Evolutionary conservation across 1,139 yeast genomes (phyloP).

Genomic region (Suhomyces choctaworum): DNA sequence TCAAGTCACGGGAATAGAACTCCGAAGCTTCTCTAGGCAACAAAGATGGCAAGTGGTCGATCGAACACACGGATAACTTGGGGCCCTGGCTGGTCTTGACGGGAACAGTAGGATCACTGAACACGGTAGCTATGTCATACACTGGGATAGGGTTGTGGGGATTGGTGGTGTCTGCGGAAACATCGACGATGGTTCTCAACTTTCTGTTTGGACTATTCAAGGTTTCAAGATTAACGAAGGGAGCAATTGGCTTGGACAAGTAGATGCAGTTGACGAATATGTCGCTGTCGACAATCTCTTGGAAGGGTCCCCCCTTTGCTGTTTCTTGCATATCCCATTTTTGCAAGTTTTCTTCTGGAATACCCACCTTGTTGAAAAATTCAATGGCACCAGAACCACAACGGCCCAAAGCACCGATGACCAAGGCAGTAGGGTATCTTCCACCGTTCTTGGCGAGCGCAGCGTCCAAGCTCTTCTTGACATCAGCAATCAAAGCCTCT

Average conservation of each 20-base stretch:
- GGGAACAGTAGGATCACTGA: constrained; percentile 82
- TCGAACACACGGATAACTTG: constrained; percentile 88
- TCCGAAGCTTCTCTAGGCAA: constrained; percentile 97
- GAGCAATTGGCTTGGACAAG: constrained; percentile 89
- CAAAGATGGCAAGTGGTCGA: constrained; percentile 93
- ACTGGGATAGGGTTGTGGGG: constrained; percentile 98
- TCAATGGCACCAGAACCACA: constrained; percentile 99
- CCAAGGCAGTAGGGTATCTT: constrained; percentile 72
- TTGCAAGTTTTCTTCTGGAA: constrained; percentile 78
- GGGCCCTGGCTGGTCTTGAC: constrained; percentile 81
- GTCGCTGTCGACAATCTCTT: constrained; percentile 84
- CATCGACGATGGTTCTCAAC: constrained; percentile 91
- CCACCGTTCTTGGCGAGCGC: constrained; percentile 66
- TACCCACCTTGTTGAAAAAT: constrained; percentile 76
- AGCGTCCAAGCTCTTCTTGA: constrained; percentile 56
- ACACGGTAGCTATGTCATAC: constrained; percentile 84
- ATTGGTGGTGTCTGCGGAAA: constrained; percentile 97
- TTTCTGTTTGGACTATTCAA: constrained; percentile 68
- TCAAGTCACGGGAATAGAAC: constrained; percentile 77
- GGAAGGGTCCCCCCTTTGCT: constrained; percentile 94
- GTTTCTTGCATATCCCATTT: constrained; percentile 99
- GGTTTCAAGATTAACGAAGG: constrained; percentile 72
- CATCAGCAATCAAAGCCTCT: constrained; percentile 66
- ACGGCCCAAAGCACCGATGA: constrained; percentile 97
- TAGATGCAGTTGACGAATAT: constrained; percentile 95